Evolutionary conservation across 2,329 filamentous ascomycete species (phyloP).

Genomic region (Fusarium sp.): DNA sequence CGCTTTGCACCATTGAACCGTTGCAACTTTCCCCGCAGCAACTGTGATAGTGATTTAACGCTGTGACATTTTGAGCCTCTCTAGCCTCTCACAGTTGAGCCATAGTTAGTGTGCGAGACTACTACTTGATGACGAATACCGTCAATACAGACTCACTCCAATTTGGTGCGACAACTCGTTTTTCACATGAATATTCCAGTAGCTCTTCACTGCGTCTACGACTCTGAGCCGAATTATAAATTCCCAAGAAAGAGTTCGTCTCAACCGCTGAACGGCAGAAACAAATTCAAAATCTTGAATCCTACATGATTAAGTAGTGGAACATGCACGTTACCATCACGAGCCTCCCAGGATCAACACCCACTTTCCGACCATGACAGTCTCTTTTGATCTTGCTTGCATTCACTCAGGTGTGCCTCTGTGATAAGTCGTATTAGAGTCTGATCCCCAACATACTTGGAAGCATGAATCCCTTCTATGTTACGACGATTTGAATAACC

Average conservation of each 20-base stretch:
- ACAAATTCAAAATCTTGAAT: background rate
- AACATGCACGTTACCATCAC: background rate
- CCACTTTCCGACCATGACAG: background rate
- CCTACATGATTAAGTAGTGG: background rate
- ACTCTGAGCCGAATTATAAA: background rate
- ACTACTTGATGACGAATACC: constrained; percentile 50
- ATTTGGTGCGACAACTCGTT: background rate
- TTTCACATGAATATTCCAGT: background rate
- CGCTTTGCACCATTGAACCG: constrained; percentile 57
- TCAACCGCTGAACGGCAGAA: background rate
- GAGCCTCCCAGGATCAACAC: background rate
- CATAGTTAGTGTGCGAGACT: constrained; percentile 66
- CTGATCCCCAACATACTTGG: background rate
- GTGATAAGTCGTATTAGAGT: background rate
- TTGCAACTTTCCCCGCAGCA: constrained; percentile 56
- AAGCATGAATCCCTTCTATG: background rate
- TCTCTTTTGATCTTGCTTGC: background rate
- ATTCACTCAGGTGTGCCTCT: background rate
- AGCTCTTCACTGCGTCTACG: background rate
- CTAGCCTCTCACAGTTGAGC: constrained; percentile 61
- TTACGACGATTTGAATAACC: background rate
- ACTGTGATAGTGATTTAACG: constrained; percentile 62
- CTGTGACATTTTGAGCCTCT: constrained; percentile 69
- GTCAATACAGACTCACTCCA: background rate
- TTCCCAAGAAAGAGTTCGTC: background rate